Evolutionary conservation across 768 basidiomycete species (phyloP).

Genomic region (Polyporus arcularius): DNA sequence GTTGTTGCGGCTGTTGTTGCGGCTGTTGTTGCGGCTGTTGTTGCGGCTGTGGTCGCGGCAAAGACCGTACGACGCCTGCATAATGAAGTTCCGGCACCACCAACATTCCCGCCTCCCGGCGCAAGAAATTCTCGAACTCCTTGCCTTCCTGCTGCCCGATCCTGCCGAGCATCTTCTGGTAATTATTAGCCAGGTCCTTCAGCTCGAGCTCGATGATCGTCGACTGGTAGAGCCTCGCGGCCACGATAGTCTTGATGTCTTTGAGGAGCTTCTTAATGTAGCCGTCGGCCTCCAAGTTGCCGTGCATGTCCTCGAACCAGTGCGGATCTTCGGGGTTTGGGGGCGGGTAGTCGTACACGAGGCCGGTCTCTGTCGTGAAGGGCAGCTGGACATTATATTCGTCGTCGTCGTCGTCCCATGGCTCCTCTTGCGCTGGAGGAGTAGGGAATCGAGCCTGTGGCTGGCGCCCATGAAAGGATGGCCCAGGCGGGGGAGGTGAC

Average conservation of each 20-base stretch:
- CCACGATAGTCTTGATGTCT: background rate
- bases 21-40: background rate
- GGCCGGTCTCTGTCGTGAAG: background rate
- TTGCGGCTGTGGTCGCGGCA: background rate
- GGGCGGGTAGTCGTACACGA: slow-evolving; percentile 6
- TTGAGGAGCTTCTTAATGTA: background rate
- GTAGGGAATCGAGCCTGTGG: background rate
- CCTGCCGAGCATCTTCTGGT: background rate
- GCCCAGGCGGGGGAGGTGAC: no score
- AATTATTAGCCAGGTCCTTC: background rate
- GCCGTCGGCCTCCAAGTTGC: background rate
- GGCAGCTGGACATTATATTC: background rate
- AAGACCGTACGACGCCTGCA: background rate
- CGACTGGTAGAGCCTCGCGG: background rate
- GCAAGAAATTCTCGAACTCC: background rate
- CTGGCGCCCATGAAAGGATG: background rate
- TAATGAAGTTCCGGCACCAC: background rate
- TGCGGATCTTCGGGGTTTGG: background rate
- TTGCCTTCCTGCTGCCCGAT: slow-evolving; percentile 1
- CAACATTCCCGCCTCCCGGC: background rate
- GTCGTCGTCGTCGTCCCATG: background rate
- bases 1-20: background rate
- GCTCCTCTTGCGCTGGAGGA: background rate
- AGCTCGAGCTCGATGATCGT: slow-evolving; percentile 5
- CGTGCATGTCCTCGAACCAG: slow-evolving; percentile 16